phyloP scores from a whole-genome alignment of 78 protist genomes.

The Dictyostelium brefeldianum region DNA sequence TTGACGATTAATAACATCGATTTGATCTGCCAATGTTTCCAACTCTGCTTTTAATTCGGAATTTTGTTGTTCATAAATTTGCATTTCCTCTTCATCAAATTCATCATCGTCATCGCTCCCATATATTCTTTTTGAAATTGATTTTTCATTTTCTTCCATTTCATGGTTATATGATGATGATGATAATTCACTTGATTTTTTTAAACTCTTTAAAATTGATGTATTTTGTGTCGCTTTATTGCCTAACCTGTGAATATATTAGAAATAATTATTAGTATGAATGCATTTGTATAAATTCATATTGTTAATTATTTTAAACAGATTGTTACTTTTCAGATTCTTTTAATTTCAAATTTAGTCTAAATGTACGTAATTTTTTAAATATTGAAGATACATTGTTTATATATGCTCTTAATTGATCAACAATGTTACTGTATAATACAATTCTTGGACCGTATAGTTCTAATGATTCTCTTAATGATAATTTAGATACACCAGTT shows the following conservation, averaged over 20 bases:
- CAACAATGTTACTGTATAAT: constrained; percentile 4
- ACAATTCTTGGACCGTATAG: constrained; percentile 3
- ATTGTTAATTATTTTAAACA: background rate
- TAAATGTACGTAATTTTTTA: constrained; percentile 44
- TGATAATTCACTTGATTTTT: background rate
- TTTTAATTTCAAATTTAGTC: constrained; percentile 38
- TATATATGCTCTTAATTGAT: constrained; percentile 22
- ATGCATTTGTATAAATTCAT: no score
- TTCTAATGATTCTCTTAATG: constrained; percentile 8
- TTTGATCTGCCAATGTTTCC: constrained; percentile 56
- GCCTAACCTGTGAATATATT: background rate
- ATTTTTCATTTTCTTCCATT: background rate
- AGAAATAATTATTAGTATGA: background rate
- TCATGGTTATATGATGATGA: background rate
- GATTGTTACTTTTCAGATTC: constrained; percentile 38
- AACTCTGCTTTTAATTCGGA: constrained; percentile 27
- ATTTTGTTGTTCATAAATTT: constrained; percentile 66
- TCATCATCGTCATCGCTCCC: constrained; percentile 13
- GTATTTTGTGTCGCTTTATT: background rate
- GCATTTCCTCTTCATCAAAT: constrained; percentile 30
- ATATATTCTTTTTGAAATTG: background rate
- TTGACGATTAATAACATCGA: constrained; percentile 28
- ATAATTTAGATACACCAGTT: background rate
- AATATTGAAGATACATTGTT: constrained; percentile 13
- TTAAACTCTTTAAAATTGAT: background rate